Evolutionary conservation across 495 filamentous ascomycete genomes (phyloP).

Genomic region (Pyrenula massariospora): DNA sequence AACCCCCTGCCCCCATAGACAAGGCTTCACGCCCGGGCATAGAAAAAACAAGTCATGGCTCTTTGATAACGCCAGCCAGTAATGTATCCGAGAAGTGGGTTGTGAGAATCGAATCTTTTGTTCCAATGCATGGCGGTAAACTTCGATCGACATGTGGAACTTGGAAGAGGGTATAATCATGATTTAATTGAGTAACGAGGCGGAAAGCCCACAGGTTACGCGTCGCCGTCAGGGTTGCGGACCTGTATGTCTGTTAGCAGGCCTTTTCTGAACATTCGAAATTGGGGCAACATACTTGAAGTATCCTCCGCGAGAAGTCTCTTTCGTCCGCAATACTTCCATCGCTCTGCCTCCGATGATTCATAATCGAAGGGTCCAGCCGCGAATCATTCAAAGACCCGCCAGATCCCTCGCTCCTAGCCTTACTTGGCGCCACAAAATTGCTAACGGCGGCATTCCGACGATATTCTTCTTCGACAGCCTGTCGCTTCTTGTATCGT

Average conservation of each 20-base stretch:
- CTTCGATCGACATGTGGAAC: no score
- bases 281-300: conserved; percentile 53
- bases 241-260: not conserved
- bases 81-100: no score
- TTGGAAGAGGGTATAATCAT: no score
- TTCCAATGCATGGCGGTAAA: no score
- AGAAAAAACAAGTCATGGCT: no score
- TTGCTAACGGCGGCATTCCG: conserved; percentile 58
- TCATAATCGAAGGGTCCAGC: conserved; percentile 77
- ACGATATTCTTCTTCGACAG: conserved; percentile 69
- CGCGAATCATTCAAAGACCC: conserved; percentile 66
- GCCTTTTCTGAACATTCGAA: not conserved
- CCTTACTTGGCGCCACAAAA: conserved; percentile 52
- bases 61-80: no score
- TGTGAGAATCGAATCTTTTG: no score
- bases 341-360: conserved; percentile 79
- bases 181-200: no score
- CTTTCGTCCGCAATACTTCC: conserved; percentile 97
- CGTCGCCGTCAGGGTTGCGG: not conserved
- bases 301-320: conserved; percentile 90
- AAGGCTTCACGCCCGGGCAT: no score
- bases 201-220: no score
- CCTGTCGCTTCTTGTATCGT: conserved; percentile 58
- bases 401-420: conserved; percentile 37
- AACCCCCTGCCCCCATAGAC: no score